Base-by-base conservation (phyloP, 1,139 yeast genomes). In the Lodderomyces theae region DNA sequence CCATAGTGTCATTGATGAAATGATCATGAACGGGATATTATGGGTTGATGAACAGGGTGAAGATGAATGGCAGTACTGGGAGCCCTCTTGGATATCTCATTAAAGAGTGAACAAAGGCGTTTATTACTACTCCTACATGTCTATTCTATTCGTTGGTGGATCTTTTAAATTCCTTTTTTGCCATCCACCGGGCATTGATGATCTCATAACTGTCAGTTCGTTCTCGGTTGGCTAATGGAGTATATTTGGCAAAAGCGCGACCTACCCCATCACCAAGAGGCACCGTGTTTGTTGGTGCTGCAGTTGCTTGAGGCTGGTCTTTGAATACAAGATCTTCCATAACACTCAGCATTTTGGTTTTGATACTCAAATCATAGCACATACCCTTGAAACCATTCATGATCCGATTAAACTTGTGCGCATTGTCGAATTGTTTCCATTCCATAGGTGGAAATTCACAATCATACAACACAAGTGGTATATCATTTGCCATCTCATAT, bases 401-500 rank as follows among this genome's bases (percentile, higher is more conserved):
- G 43, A 60, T 53, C 52, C 66, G 57, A 16, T 44, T 36, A 37
- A 46, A 49, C 16, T 49, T 45, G 19, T 39, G 24, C 7, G 31
- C 38, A 24, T 41, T 43, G 4, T 45, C 42, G 23, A 54, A 51
- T 47, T 48, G 60, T 2, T 56, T 56, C 97, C 97, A 90, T 49
- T 80, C 82, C 68, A 89, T 72, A 2, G 69, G 71, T 3, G 78
- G 75, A 56, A 78, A 92, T n/a, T 76, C 79, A 60, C 97, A 92
- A 56, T 92, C 95, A 57, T 83, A 90, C 31, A 94, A 65, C 3
- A 92, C 83, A 50, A 94, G 69, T 0, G 98, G 98, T n/a, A 85
- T 67, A 51, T 92, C 97, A 52, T 85, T 78, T 1, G 96, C 97
- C 88, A 92, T 87, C 42, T 83, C 94, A 57, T 84, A 94, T 10